phyloP scores from a whole-genome alignment of 2,329 filamentous ascomycete species.

The Fusarium sp. region DNA sequence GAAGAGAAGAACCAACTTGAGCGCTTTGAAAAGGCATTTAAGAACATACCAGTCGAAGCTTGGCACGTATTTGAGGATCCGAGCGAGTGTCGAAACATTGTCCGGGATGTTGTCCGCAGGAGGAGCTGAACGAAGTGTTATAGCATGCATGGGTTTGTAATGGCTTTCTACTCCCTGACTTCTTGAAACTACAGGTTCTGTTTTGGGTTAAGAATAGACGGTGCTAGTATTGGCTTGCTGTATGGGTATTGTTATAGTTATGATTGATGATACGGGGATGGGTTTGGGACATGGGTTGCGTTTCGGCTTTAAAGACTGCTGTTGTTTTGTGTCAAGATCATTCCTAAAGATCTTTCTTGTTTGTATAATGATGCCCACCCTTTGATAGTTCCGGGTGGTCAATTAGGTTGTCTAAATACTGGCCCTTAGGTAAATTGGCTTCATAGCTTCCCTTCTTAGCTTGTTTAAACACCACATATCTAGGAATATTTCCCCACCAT shows the following conservation, averaged over 20 bases:
- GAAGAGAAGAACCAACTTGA: slow-evolving; percentile 79
- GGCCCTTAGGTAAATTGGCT: not conserved
- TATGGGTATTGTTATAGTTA: not conserved
- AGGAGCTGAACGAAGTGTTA: slow-evolving; percentile 8
- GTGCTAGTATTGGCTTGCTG: not conserved
- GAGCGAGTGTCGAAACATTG: slow-evolving; percentile 68
- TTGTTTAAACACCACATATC: too few species aligned
- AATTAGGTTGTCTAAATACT: too few species aligned
- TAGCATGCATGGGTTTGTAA: not conserved
- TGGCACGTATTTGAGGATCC: slow-evolving; percentile 91
- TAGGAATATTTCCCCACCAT: too few species aligned
- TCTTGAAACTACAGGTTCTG: not conserved
- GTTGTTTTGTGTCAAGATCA: not conserved
- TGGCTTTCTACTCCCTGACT: not conserved
- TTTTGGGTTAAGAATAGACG: not conserved
- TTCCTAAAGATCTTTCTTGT: too few species aligned
- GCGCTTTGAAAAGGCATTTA: slow-evolving; percentile 88
- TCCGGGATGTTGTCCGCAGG: slow-evolving; percentile 47
- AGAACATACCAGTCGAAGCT: slow-evolving; percentile 75
- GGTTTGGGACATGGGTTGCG: not conserved
- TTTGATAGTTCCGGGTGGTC: not conserved
- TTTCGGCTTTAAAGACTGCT: not conserved
- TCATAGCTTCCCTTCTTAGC: too few species aligned
- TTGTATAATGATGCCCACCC: too few species aligned
- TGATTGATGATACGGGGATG: not conserved